These are phyloP conservation scores for Metschnikowia henanensis DNA, from an alignment of 805 yeast species.

Conservation along the genomic window DNA sequence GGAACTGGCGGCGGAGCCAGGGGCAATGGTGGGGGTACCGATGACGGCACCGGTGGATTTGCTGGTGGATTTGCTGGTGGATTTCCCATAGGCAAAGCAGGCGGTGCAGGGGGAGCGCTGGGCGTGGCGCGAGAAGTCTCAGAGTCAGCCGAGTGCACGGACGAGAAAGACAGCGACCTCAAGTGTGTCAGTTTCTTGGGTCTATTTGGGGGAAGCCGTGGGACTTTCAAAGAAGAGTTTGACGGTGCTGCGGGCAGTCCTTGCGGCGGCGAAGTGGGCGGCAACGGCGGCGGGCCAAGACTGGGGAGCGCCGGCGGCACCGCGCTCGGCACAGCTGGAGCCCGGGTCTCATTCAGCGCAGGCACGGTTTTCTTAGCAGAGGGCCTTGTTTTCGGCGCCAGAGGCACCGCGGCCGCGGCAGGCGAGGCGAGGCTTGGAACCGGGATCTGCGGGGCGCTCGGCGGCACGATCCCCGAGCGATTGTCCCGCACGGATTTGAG, in stretches of 20 bases:
- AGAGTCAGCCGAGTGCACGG: conserved; percentile 19
- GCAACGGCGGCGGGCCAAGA: conserved; percentile 21
- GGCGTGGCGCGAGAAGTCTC: neutral
- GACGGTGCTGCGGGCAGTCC: conserved; percentile 13
- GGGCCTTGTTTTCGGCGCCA: conserved; percentile 15
- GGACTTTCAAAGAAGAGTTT: conserved; percentile 19
- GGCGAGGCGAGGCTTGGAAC: conserved; percentile 13
- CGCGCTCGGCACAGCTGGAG: conserved; percentile 9
- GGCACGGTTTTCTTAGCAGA: conserved; percentile 2
- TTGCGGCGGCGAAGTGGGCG: conserved; percentile 15
- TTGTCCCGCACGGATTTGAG: conserved; percentile 45
- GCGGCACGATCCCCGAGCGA: conserved; percentile 35
- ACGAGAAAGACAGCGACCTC: conserved; percentile 23
- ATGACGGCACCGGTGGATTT: neutral
- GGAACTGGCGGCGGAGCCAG: conserved; percentile 17
- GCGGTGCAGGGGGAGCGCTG: conserved; percentile 5
- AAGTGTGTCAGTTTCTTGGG: conserved; percentile 41
- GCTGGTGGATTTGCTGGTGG: neutral
- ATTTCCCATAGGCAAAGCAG: neutral
- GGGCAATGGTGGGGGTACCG: conserved; percentile 11
- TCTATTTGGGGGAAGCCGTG: conserved; percentile 40
- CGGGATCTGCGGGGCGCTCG: conserved; percentile 41
- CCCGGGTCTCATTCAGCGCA: conserved; percentile 11
- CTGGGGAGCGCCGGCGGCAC: conserved; percentile 16
- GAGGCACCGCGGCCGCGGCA: conserved; percentile 14